Evolutionary conservation across 495 filamentous ascomycete genomes (phyloP), one percentile per base, ranked within the genome.

Genomic region (Arthonia radiata): DNA sequence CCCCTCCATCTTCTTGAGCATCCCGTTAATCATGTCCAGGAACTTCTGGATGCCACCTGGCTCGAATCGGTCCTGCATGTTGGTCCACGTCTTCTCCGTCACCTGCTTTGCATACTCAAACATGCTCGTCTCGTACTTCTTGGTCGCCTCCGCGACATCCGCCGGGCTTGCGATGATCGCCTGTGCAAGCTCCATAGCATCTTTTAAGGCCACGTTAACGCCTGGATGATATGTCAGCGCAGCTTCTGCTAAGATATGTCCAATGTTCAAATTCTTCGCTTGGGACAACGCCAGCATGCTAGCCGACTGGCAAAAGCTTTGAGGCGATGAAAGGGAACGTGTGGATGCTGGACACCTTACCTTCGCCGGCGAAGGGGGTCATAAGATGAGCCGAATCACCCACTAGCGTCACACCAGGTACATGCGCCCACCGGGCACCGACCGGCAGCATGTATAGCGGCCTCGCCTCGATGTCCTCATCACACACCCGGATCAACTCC

Each of bases 321-420:
- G n/a, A n/a, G n/a, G n/a, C n/a, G n/a, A n/a, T n/a, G n/a, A n/a
- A n/a, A n/a, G n/a, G n/a, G n/a, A n/a, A n/a, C n/a, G n/a, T n/a
- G n/a, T n/a, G n/a, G n/a, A n/a, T n/a, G n/a, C n/a, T n/a, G n/a
- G n/a, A n/a, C n/a, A n/a, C n/a, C n/a, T n/a, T n/a, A n/a, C n/a
- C 66, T 6, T 59, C 59, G 4, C 66, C 67, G 0, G 56, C 59
- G 35, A 60, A 66, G 0, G 64, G 64, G 2, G 55, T 58, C 63
- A 66, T 67, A 4, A 69, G 32, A 36, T 72, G 63, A 4, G 66
- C 67, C 3, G 67, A 60, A 41, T 71, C 66, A 3, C 67, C 67
- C 14, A 67, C 46, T 5, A 71, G 37, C 3, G 64, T 63, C 5
- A 59, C 42, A 6, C 54, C 50, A 0, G 43, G 30, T 0, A 38